Conservation (phyloP, 2,329 filamentous ascomycete species). For the Colletotrichum siamense region DNA sequence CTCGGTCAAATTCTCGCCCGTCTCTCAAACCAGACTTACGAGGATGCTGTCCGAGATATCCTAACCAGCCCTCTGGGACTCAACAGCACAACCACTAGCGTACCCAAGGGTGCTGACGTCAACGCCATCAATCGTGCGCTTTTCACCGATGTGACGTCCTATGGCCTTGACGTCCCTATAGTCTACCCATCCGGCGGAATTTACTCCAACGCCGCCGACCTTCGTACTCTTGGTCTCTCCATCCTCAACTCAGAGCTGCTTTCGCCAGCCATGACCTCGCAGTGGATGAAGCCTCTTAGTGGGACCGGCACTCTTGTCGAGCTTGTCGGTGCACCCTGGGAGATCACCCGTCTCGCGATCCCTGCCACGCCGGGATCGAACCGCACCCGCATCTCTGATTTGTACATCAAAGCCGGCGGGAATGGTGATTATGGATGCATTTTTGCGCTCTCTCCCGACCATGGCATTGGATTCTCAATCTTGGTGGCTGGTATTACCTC, state of each 20-base stretch:
- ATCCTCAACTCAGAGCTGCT: conserved; percentile 25
- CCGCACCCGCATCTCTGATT: conserved; percentile 31
- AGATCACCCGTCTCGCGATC: conserved; percentile 23
- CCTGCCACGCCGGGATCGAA: conserved; percentile 21
- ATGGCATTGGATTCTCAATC: conserved; percentile 28
- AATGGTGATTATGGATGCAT: conserved; percentile 29
- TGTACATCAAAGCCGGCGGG: conserved; percentile 29
- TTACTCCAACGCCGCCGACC: background rate
- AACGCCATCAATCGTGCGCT: background rate
- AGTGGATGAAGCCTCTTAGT: conserved; percentile 26
- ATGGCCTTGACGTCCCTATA: background rate
- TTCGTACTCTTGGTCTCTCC: conserved; percentile 22
- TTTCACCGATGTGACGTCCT: background rate
- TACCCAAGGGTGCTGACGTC: background rate
- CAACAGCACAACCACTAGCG: background rate
- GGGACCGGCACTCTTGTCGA: conserved; percentile 14
- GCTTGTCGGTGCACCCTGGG: conserved; percentile 26
- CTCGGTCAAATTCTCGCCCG: background rate
- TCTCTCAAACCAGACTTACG: background rate
- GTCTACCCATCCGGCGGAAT: conserved; percentile 8
- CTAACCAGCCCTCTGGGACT: conserved; percentile 10
- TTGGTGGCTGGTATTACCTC: conserved; percentile 25
- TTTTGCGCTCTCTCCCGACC: conserved; percentile 25
- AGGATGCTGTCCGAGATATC: background rate
- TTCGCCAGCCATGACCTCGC: background rate